These are phyloP conservation scores for Pseudocohnilembus persalinus DNA, from an alignment of 169 alveolate species.

Conservation along the genomic window DNA sequence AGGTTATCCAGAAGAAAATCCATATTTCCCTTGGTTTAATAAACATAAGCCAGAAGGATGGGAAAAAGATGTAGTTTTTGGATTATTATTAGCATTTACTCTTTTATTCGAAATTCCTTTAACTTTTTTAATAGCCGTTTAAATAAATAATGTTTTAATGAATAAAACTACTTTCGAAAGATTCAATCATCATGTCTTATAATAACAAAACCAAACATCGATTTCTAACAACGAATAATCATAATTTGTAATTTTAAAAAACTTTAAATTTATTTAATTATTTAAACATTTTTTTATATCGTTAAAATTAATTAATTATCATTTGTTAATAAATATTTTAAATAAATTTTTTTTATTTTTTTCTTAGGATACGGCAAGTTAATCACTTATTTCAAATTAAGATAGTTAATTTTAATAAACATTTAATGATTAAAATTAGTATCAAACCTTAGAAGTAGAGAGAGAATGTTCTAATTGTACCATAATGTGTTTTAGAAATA, in stretches of 20 bases:
- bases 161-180: constrained; percentile 44
- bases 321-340: too few species aligned
- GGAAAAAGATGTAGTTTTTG: not conserved
- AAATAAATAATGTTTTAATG: constrained; percentile 18
- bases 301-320: too few species aligned
- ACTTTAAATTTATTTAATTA: too few species aligned
- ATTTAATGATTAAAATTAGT: too few species aligned
- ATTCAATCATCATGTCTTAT: not conserved
- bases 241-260: too few species aligned
- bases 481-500: not conserved
- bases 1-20: not conserved
- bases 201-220: not conserved
- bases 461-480: not conserved
- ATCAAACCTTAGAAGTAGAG: not conserved
- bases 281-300: too few species aligned
- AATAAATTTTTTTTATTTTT: too few species aligned
- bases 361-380: too few species aligned
- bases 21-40: not conserved
- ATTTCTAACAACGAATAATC: not conserved
- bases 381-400: too few species aligned
- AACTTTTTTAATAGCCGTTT: constrained; percentile 15
- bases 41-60: not conserved
- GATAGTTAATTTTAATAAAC: not conserved
- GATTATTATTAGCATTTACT: not conserved
- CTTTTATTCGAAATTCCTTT: constrained; percentile 32